Evolutionary conservation across 129 eudicot species (phyloP), one percentile per base, ranked within the genome.

Genomic region (Ambrosia trifida): DNA sequence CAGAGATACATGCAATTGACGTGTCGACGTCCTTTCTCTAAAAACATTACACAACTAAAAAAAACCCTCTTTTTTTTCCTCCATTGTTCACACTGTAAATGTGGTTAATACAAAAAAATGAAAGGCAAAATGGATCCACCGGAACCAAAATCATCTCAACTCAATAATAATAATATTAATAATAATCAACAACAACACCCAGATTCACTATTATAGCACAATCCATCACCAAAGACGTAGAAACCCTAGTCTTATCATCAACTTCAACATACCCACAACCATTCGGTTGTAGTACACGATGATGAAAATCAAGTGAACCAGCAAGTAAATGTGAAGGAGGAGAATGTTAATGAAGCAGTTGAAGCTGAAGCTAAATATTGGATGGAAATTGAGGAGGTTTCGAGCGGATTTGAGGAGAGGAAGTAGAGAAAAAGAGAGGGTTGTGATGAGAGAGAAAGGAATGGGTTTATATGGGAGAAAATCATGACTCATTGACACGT

Each of bases 81-180:
- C 20, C 76, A 35, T 35, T 4, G 11, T n/a, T 36, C 54, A 31
- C 46, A 44, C 64, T 30, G 31, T 49, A 11, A 74, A 74, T 62
- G 54, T 38, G 75, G 69, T 63, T 66, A 56, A 12, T 59, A 6
- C 62, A 52, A 57, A 36, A 36, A 35, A 68, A 45, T 79, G 76
- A 76, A 71, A 68, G 81, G 67, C 7, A 79, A 46, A 72, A 76
- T 72, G 76, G 81, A 79, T 38, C 72, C 70, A 59, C 62, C 58
- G 41, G 76, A 66, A 61, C 51, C 68, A 40, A 75, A 69, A 17
- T 68, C 28, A 24, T 24, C 70, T 44, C 81, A 54, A 54, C 79
- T 70, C 1, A 24, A 24, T 24, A 24, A 24, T 24, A 24, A 24
- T 24, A 24, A 24, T 24, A 24, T 24, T 24, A 24, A 24, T 24